Conservation (phyloP, 805 yeast species). For the Candida krabiensis region DNA sequence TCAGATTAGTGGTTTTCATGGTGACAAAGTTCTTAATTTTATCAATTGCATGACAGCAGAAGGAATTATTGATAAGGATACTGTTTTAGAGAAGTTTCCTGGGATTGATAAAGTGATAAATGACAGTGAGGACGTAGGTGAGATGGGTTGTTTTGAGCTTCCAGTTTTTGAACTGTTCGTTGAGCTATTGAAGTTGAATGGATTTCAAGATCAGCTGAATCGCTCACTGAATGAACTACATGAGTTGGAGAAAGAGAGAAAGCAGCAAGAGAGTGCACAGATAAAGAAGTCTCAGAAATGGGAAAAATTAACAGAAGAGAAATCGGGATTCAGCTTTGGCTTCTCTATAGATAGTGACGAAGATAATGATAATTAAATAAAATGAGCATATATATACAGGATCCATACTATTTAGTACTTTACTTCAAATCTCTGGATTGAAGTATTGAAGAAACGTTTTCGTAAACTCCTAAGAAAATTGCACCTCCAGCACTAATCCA, state of each 20-base stretch:
- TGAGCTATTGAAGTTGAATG: constrained; percentile 44
- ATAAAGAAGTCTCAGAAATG: constrained; percentile 50
- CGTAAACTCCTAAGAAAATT: constrained; percentile 92
- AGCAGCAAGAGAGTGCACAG: constrained; percentile 21
- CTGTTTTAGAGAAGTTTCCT: constrained; percentile 8
- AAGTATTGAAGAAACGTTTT: constrained; percentile 48
- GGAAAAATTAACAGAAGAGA: constrained; percentile 39
- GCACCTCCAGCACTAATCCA: constrained; percentile 99
- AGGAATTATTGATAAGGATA: constrained; percentile 24
- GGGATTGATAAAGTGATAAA: constrained; percentile 17
- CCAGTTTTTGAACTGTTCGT: constrained; percentile 66
- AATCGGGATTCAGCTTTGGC: constrained; percentile 35
- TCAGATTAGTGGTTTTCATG: constrained; percentile 81
- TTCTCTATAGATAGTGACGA: constrained; percentile 22
- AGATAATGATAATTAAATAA: constrained; percentile 1
- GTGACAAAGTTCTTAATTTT: constrained; percentile 46
- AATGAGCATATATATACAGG: background rate
- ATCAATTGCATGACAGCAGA: constrained; percentile 35
- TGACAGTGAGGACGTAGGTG: constrained; percentile 67
- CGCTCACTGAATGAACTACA: constrained; percentile 36
- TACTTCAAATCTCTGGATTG: background rate
- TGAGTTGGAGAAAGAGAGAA: constrained; percentile 34
- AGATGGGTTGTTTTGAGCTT: constrained; percentile 37
- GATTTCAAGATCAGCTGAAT: constrained; percentile 36
- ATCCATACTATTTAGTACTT: background rate